Evolutionary conservation across 2,329 filamentous ascomycete genomes (phyloP), one percentile per base, ranked within the genome.

Genomic region (Monosporascus sp.): DNA sequence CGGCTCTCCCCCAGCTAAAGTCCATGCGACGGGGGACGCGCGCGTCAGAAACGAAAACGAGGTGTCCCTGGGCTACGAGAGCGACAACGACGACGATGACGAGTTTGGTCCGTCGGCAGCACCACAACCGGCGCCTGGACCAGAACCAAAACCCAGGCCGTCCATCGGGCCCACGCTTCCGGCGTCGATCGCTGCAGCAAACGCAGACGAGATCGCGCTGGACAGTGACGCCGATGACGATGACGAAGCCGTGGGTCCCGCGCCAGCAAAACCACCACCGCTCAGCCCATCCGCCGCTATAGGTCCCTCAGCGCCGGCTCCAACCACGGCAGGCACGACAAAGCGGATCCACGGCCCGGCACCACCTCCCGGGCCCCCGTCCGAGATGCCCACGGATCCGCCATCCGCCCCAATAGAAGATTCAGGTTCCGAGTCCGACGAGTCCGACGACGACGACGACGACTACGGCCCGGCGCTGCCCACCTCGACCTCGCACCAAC

Each of bases 401-500:
- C 31, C 31, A 14, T 35, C 52, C 55, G 39, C 37, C 46, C 61
- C 49, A 53, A 59, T 37, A 58, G 9, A 14, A 11, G 31, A 35
- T 35, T 35, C 71, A 6, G 55, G 66, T 18, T 51, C 68, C 43
- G 64, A 69, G 52, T 65, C 70, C 3, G 73, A 74, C 44, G 66
- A 68, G n/a, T n/a, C n/a, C n/a, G n/a, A n/a, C 4, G 66, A 69
- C 46, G 73, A 75, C 52, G 77, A 79, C 50, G 75, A 80, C 54
- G 79, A 77, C 67, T 87, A 81, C 67, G 83, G 83, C 1, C 83
- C 83, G 14, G 75, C 82, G 17, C 79, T 83, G 4, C 81, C 83
- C 2, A 72, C 75, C 8, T 69, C 77, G 2, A 55, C 55, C 27
- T 62, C 66, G 2, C 67, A 69, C 56, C 51, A 53, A n/a, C 55